These are phyloP conservation scores for Neonectria ditissima DNA, from an alignment of 2,329 filamentous ascomycete genomes.

Conservation along the genomic window DNA sequence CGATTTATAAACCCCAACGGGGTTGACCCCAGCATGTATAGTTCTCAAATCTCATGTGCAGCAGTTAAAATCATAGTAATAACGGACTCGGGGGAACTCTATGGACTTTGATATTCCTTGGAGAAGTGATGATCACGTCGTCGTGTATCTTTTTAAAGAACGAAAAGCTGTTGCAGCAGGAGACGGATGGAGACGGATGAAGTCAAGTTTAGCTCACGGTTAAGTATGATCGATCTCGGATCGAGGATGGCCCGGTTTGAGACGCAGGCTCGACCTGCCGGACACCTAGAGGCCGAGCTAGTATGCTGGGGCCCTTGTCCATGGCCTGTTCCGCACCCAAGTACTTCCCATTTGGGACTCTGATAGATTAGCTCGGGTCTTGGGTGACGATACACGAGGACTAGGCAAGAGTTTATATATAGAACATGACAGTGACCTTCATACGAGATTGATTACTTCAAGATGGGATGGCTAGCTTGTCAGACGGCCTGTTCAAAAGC, in stretches of 20 bases:
- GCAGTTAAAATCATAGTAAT: not conserved
- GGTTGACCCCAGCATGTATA: not conserved
- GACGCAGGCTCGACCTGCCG: not conserved
- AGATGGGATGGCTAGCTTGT: not conserved
- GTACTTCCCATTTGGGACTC: not conserved
- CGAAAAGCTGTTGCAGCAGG: not conserved
- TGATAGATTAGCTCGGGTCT: not conserved
- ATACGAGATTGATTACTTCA: not conserved
- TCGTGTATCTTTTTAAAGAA: not conserved
- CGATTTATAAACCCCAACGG: too few relatives aligned
- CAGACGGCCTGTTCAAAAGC: not conserved
- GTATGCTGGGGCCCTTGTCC: not conserved
- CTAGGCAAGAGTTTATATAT: not conserved
- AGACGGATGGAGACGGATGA: not conserved
- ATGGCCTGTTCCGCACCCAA: not conserved
- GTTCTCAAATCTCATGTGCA: not conserved
- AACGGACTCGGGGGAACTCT: not conserved
- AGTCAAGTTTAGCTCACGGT: not conserved
- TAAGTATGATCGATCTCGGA: not conserved
- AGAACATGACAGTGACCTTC: not conserved
- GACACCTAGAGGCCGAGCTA: not conserved
- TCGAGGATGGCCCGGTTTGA: not conserved
- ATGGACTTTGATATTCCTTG: not conserved
- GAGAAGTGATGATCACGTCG: not conserved
- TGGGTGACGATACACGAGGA: not conserved